Conservation (phyloP, 108 stramenopile genomes). For the Cyclotella atomus region DNA sequence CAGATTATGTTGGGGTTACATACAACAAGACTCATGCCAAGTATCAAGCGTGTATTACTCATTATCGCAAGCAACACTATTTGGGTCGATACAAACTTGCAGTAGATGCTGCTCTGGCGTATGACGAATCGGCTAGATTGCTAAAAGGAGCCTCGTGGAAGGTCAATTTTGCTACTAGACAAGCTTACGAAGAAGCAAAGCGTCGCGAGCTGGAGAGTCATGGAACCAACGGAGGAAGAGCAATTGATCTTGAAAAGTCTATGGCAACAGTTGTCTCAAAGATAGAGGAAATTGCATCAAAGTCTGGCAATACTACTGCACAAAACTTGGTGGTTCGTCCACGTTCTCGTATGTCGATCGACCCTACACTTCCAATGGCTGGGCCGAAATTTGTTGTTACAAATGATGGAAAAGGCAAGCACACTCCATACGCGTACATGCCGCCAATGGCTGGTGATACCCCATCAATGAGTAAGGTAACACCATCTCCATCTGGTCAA, state of each 20-base stretch:
- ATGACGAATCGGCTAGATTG: slow-evolving; percentile 51
- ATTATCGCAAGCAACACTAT: slow-evolving; percentile 58
- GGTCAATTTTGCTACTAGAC: slow-evolving; percentile 43
- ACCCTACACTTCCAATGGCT: neutral
- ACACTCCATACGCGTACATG: neutral
- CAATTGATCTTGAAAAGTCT: slow-evolving; percentile 17
- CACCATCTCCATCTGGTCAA: slow-evolving; percentile 19
- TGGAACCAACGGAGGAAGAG: slow-evolving; percentile 8
- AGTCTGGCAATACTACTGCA: slow-evolving; percentile 1
- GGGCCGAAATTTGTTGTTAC: neutral
- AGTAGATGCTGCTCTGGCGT: slow-evolving; percentile 53
- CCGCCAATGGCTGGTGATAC: neutral
- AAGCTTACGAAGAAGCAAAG: slow-evolving; percentile 45
- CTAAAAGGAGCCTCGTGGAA: slow-evolving; percentile 57
- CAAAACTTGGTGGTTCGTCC: slow-evolving; percentile 15
- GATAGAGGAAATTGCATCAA: slow-evolving; percentile 37
- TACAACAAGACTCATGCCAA: slow-evolving; percentile 67
- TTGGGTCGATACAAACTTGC: slow-evolving; percentile 55
- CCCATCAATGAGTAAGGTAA: slow-evolving; percentile 23
- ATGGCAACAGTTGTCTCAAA: slow-evolving; percentile 39
- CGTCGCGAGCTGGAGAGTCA: slow-evolving; percentile 26
- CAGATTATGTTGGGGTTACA: slow-evolving; percentile 58
- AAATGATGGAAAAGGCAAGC: neutral
- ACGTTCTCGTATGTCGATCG: neutral
- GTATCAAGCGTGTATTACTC: slow-evolving; percentile 58